These are phyloP conservation scores for Rhodotorula diobovata DNA, from an alignment of 768 basidiomycete genomes.

Conservation along the genomic window DNA sequence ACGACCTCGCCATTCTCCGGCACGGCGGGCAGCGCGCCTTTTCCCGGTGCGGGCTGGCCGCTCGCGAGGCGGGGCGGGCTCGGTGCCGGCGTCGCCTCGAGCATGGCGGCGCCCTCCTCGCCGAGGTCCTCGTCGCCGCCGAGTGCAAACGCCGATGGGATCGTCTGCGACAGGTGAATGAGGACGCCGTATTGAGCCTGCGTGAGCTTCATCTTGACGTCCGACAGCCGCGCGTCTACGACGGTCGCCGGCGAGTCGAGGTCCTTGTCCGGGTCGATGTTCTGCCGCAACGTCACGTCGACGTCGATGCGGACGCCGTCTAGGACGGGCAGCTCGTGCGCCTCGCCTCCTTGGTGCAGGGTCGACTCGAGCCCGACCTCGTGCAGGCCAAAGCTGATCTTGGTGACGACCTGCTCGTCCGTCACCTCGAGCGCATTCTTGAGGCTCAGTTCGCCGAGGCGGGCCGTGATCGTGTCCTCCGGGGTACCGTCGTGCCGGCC, in stretches of 20 bases:
- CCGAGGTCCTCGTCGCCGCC: constrained; percentile 50
- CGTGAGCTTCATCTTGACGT: constrained; percentile 76
- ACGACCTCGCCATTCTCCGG: constrained; percentile 28
- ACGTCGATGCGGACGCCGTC: constrained; percentile 77
- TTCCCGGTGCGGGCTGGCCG: background rate
- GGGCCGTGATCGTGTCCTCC: constrained; percentile 67
- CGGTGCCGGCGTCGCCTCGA: constrained; percentile 15
- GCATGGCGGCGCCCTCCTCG: constrained; percentile 42
- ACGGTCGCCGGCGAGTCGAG: constrained; percentile 65
- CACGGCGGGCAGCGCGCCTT: constrained; percentile 5
- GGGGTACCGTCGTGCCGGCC: no score
- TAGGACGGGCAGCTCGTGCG: constrained; percentile 72
- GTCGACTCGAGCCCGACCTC: constrained; percentile 80
- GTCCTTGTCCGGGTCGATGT: constrained; percentile 56
- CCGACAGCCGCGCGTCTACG: constrained; percentile 71
- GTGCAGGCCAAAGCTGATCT: constrained; percentile 66
- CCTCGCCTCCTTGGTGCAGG: constrained; percentile 54
- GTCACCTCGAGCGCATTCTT: constrained; percentile 60
- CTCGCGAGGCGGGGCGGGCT: constrained; percentile 8
- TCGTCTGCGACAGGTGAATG: constrained; percentile 61
- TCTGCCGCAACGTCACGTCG: constrained; percentile 61
- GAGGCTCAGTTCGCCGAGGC: constrained; percentile 82
- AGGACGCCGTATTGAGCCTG: constrained; percentile 75
- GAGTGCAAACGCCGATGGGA: constrained; percentile 62
- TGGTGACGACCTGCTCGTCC: constrained; percentile 56